Percentiles rank a stretch among this genome's conserved stretches.
Evolutionary conservation across 2,329 filamentous ascomycete species (phyloP).

Genomic region (Hymenotorrendiella dingleyae): DNA sequence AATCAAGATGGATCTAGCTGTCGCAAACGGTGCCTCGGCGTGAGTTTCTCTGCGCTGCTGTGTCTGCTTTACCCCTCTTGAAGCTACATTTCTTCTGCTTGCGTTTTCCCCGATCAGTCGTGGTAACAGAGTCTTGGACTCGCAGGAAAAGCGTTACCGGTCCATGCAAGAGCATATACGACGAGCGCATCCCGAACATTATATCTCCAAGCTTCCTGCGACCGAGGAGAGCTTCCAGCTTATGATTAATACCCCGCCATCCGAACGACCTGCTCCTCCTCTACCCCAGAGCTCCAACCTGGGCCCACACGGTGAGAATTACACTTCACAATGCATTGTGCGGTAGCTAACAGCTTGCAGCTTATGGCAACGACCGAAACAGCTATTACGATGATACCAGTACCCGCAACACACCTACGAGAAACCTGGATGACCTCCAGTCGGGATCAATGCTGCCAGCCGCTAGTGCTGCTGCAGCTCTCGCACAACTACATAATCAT

Average conservation of each 20-base stretch:
- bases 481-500: constrained; percentile 79
- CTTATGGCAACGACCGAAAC: constrained; percentile 57
- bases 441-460: constrained; percentile 59
- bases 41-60: constrained; percentile 54
- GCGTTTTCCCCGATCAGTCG: constrained; percentile 26
- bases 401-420: constrained; percentile 57
- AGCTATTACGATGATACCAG: constrained; percentile 62
- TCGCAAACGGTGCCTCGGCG: constrained; percentile 94
- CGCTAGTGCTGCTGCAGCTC: constrained; percentile 74
- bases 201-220: constrained; percentile 94
- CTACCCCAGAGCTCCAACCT: constrained; percentile 27
- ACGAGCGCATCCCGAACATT: constrained; percentile 91
- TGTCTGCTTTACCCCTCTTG: constrained; percentile 24
- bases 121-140: constrained; percentile 29
- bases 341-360: constrained; percentile 30
- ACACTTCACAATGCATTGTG: constrained; percentile 6
- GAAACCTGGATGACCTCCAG: constrained; percentile 60
- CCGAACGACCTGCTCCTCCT: constrained; percentile 34
- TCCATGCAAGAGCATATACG: constrained; percentile 99
- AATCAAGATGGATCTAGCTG: constrained; percentile 97
- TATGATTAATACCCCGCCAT: constrained; percentile 87
- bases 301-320: constrained; percentile 24
- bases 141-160: constrained; percentile 87
- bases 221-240: constrained; percentile 96
- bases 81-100: constrained; percentile 21